phyloP scores from a whole-genome alignment of 2,329 filamentous ascomycete species.

The Trichoderma citrinoviride region DNA sequence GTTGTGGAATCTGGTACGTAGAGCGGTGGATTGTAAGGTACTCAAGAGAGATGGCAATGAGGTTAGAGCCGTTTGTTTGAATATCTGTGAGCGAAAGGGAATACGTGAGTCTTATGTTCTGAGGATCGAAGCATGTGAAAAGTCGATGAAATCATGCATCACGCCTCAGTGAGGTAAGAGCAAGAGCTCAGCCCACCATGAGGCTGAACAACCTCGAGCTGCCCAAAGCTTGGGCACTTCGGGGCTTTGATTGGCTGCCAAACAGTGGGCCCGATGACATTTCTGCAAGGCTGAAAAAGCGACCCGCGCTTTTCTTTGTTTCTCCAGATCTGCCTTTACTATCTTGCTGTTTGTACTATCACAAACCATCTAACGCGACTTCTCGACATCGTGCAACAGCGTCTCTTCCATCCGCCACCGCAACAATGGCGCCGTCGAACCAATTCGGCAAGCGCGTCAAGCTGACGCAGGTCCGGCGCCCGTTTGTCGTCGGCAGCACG shows the following conservation, averaged over 20 bases:
- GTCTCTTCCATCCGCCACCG: not conserved
- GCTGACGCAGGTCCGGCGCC: conserved; percentile 61
- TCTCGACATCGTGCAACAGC: not conserved
- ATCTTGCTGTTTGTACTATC: not conserved
- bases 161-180: not conserved
- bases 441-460: conserved; percentile 62
- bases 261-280: conserved; percentile 12
- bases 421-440: conserved; percentile 59
- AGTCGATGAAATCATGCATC: conserved; percentile 28
- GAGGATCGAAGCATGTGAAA: not conserved
- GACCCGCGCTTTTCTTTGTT: conserved; percentile 1
- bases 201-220: conserved; percentile 14
- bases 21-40: not conserved
- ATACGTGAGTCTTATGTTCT: not conserved
- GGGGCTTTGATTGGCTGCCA: not conserved
- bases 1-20: not conserved
- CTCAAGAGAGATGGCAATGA: not conserved
- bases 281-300: conserved; percentile 20
- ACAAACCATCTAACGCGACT: not conserved
- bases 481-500: conserved; percentile 75
- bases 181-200: conserved; percentile 13
- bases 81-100: too few relatives aligned
- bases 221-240: not conserved
- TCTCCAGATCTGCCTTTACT: not conserved
- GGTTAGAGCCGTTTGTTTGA: too few relatives aligned